Base-by-base conservation (phyloP, 1,284 basidiomycete genomes). In the Inonotus hispidus region DNA sequence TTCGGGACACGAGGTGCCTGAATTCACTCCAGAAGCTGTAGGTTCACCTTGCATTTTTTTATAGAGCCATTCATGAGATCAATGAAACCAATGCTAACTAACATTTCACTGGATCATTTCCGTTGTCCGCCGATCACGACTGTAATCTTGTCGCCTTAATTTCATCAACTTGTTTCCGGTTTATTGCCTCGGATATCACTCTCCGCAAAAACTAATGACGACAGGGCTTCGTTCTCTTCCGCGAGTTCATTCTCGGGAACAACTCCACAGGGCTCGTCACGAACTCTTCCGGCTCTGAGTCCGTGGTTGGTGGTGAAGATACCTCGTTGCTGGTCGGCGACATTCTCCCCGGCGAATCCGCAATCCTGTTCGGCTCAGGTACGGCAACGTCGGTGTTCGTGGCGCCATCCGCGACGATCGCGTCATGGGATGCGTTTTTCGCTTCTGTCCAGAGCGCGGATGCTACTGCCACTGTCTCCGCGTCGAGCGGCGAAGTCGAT, bases 1-100 rank as follows among this genome's bases (percentile, higher is more conserved):
- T 58, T 78, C 85, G 2, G 84, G 85, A 1, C 86, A 89, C 68
- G 73, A 86, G 14, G 75, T 88, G 7, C 76, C 83, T 0, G 66
- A 73, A 19, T 72, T 72, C 53, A 73, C 76, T 29, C 87, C 87
- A 2, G 69, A 68, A 60, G 75, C 79, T 25, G 87, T 87, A 69
- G 56, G 83, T 67, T 35, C 13, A 8, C 49, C 23, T 13, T n/a
- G 14, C 41, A 21, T 14, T 21, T 13, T 4, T 13, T 4, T n/a
- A 3, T 14, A 5, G 32, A n/a, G n/a, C n/a, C 32, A 32, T 3
- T 21, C 41, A 14, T 19, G 53, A 35, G 41, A 47, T 46, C 19
- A n/a, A 38, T n/a, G 35, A 39, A 29, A 32, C 8, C 32, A 32
- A 32, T 32, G 32, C 32, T 32, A 8, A 32, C 32, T 32, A 8